Evolutionary conservation across 2,329 filamentous ascomycete genomes (phyloP), one percentile per base, ranked within the genome.

Genomic region (Trichoderma lentiforme): DNA sequence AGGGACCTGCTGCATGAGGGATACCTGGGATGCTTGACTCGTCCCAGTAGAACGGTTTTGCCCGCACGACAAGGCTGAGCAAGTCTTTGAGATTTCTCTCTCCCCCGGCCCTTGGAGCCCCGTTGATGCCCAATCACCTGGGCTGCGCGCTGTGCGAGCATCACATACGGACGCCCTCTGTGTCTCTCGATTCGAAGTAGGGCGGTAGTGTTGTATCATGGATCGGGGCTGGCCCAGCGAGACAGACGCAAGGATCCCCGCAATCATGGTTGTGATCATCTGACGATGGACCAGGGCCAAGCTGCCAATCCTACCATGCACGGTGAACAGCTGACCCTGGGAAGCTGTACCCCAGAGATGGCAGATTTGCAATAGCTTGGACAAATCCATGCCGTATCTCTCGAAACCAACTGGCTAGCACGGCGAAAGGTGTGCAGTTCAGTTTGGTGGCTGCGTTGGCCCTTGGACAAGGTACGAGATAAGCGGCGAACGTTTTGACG

Each of bases 221-320:
- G 34, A 51, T 65, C 69, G 61, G 53, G 53, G 51, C 61, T 28
- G 15, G 47, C 30, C 56, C 56, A 62, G 65, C 65, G 32, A 68
- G 26, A 47, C 11, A 51, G 56, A 21, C 53, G 66, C 66, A 70
- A 70, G 66, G 66, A 62, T 70, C 69, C 69, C 69, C 69, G 69
- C 69, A 71, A 24, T 34, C 66, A 47, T 24, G 66, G 39, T 24
- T 15, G 28, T 70, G 66, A 70, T 70, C 66, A 70, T 70, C 57
- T 70, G 66, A 70, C 66, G 66, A 62, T 58, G 28, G 57, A 62
- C 66, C 57, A 70, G 66, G 66, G 66, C 66, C 66, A 15, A 51
- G 36, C 12, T 34, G 57, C n/a, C 24, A 70, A 70, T 70, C 66
- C 66, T 70, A 61, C 66, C 66, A 70, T 70, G 66, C 66, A 70